Evolutionary conservation across 108 stramenopile species (phyloP).

Genomic region (Nitzschia palea): DNA sequence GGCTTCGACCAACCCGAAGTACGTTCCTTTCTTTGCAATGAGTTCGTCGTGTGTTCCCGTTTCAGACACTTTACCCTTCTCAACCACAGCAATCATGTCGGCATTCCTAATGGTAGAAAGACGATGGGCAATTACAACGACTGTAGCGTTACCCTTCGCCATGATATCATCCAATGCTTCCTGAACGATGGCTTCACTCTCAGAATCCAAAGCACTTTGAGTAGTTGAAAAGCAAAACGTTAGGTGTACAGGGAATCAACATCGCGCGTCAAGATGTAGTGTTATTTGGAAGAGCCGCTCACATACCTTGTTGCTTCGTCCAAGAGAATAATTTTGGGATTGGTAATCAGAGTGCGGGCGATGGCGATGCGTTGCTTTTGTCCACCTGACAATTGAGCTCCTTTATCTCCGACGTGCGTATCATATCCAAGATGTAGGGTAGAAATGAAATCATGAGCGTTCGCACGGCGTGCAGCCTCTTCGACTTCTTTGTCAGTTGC

Average conservation of each 20-base stretch:
- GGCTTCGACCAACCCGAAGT: constrained; percentile 41
- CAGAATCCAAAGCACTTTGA: constrained; percentile 69
- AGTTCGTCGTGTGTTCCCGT: constrained; percentile 89
- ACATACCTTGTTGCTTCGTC: constrained; percentile 73
- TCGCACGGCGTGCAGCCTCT: constrained; percentile 74
- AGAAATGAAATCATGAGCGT: constrained; percentile 79
- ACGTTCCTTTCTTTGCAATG: constrained; percentile 37
- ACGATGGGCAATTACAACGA: constrained; percentile 89
- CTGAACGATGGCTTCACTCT: constrained; percentile 78
- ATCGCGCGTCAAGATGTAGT: constrained; percentile 34
- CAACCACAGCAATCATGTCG: constrained; percentile 87
- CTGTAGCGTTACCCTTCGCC: constrained; percentile 48
- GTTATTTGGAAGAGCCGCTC: too few species aligned
- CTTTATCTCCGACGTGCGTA: constrained; percentile 63
- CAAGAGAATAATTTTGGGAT: constrained; percentile 65
- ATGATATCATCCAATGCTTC: constrained; percentile 70
- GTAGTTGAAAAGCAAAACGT: constrained; percentile 17
- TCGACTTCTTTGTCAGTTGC: constrained; percentile 56
- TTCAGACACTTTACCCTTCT: constrained; percentile 78
- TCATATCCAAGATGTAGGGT: constrained; percentile 66
- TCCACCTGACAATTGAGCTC: constrained; percentile 46
- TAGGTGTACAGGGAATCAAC: background rate
- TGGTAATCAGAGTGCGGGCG: constrained; percentile 61
- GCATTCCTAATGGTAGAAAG: constrained; percentile 84
- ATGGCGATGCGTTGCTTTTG: constrained; percentile 77